phyloP scores from a whole-genome alignment of 2,329 filamentous ascomycete species.

The Teratosphaeriaceae sp. region DNA sequence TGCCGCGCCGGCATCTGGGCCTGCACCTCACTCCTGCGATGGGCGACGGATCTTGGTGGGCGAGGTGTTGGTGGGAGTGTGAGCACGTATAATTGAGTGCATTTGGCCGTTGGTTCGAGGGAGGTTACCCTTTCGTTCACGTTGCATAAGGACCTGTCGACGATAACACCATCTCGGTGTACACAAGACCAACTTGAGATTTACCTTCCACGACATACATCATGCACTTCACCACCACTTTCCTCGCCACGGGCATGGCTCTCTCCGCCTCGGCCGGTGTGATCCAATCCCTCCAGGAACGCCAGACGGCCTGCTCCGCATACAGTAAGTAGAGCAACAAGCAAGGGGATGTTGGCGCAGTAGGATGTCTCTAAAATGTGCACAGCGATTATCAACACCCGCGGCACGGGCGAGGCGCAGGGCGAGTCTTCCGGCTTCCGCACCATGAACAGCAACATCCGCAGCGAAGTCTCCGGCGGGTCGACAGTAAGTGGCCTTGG shows the following conservation, averaged over 20 bases:
- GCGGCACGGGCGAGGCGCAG: slow-evolving; percentile 4
- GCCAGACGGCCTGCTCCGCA: not conserved
- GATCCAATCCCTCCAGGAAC: not conserved
- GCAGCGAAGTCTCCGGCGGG: not conserved
- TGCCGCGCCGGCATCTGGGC: too few species aligned
- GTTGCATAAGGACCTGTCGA: too few species aligned
- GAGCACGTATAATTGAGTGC: too few species aligned
- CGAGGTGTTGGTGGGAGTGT: too few species aligned
- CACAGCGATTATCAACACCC: slow-evolving; percentile 4
- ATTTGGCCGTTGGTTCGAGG: too few species aligned
- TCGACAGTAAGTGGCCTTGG: slow-evolving; percentile 12
- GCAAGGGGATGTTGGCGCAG: too few species aligned
- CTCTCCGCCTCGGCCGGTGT: not conserved
- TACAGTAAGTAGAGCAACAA: not conserved
- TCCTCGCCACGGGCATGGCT: not conserved
- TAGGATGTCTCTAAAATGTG: not conserved
- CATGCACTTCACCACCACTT: not conserved
- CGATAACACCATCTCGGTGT: too few species aligned
- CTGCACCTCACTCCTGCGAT: too few species aligned
- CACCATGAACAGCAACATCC: slow-evolving; percentile 3
- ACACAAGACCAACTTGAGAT: too few species aligned
- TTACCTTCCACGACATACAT: too few species aligned
- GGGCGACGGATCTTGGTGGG: too few species aligned
- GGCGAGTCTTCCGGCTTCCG: slow-evolving; percentile 2
- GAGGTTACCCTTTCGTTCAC: too few species aligned